Evolutionary conservation across 139 green algal genomes (phyloP).

Genomic region (Tetraselmis chui): DNA sequence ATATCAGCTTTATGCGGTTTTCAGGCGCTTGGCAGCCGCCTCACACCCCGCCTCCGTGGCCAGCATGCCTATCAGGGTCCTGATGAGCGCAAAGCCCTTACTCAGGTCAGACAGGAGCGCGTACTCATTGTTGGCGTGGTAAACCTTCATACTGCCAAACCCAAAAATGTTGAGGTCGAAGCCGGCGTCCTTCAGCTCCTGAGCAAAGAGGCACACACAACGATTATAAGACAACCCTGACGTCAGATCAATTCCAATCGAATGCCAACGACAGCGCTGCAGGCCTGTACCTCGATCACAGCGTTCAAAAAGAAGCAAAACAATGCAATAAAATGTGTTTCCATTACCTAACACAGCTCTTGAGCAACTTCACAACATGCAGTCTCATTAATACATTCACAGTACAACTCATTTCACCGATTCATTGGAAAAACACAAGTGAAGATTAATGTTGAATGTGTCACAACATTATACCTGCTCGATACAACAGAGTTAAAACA

Average conservation of each 20-base stretch:
- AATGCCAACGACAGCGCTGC: not conserved
- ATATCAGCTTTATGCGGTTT: not conserved
- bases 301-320: not conserved
- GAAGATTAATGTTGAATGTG: too few relatives aligned
- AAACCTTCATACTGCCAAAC: constrained; percentile 62
- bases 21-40: not conserved
- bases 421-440: too few relatives aligned
- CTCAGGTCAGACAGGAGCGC: constrained; percentile 8
- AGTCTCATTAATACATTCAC: too few relatives aligned
- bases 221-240: not conserved
- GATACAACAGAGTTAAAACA: too few relatives aligned
- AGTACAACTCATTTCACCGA: too few relatives aligned
- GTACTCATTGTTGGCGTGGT: constrained; percentile 57
- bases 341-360: constrained; percentile 39
- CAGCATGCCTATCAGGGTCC: not conserved
- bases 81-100: not conserved
- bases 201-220: not conserved
- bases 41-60: not conserved
- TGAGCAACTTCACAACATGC: too few relatives aligned
- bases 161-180: constrained; percentile 58
- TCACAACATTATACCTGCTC: too few relatives aligned
- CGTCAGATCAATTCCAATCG: not conserved
- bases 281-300: constrained; percentile 10
- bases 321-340: not conserved
- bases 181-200: constrained; percentile 30